These are phyloP conservation scores for Aureobasidium sp. DNA, from an alignment of 2,329 filamentous ascomycete genomes.

Conservation along the genomic window DNA sequence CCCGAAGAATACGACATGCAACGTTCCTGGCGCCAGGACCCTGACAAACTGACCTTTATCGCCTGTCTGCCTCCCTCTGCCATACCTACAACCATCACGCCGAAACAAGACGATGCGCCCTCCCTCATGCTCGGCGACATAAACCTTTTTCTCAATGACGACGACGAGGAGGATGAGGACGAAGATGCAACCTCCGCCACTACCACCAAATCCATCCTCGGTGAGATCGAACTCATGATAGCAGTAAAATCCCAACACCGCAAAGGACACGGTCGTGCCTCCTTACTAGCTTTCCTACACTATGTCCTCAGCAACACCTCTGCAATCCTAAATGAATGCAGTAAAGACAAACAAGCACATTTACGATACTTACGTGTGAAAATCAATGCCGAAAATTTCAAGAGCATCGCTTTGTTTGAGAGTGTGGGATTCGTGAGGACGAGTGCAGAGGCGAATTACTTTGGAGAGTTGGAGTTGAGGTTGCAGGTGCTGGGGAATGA, in stretches of 20 bases:
- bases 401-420: slow-evolving; percentile 53
- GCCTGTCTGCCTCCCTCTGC: slow-evolving; percentile 48
- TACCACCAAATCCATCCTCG: slow-evolving; percentile 33
- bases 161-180: slow-evolving; percentile 30
- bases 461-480: slow-evolving; percentile 57
- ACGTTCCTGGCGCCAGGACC: slow-evolving; percentile 66
- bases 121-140: slow-evolving; percentile 41
- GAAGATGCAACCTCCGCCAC: slow-evolving; percentile 28
- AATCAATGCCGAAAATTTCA: slow-evolving; percentile 48
- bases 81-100: slow-evolving; percentile 19
- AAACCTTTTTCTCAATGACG: slow-evolving; percentile 62
- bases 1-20: slow-evolving; percentile 87
- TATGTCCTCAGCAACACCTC: slow-evolving; percentile 53
- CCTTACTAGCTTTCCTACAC: slow-evolving; percentile 58
- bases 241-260: slow-evolving; percentile 50
- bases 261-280: slow-evolving; percentile 55
- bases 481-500: slow-evolving; percentile 16
- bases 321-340: slow-evolving; percentile 51
- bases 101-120: slow-evolving; percentile 45
- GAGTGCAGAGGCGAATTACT: slow-evolving; percentile 49
- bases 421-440: slow-evolving; percentile 48
- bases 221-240: slow-evolving; percentile 84
- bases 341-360: background rate
- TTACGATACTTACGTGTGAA: slow-evolving; percentile 51
- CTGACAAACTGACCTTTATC: slow-evolving; percentile 91